Evolutionary conservation across 305 asterid species (phyloP), one percentile per base, ranked within the genome.

Genomic region (Solanum aculeatissimum): DNA sequence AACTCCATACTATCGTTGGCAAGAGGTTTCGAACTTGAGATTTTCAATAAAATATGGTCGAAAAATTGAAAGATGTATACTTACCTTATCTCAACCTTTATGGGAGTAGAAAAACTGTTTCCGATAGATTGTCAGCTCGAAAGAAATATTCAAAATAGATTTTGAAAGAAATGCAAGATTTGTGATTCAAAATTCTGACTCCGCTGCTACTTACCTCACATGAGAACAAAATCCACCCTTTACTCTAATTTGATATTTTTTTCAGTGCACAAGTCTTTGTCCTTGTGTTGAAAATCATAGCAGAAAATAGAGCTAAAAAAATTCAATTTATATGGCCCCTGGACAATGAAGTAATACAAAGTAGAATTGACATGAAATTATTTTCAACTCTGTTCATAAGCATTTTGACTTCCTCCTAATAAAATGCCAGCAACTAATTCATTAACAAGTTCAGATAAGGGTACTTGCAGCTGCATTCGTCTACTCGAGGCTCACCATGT

Each of bases 211-310:
- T 38, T 9, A 2, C 47, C 12, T 75, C 87, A 83, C 90, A 88
- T 86, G 90, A 88, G 89, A 87, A 87, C 90, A 89, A 91, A 87
- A 79, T 83, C 83, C 60, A 82, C 86, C 85, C 88, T 69, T 57
- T 19, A 14, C 45, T 53, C 74, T 29, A 23, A 12, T 25, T 84
- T 79, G 9, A 80, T 78, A 23, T 85, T 68, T 68, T 71, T 27
- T 82, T 43, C 85, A 85, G n/a, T 69, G 51, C 74, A 71, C 12
- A 9, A 0, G 19, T 74, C 10, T 86, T 90, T 83, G 66, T 85
- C 77, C 81, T 85, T 75, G 40, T 43, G 86, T 89, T 88, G 86
- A 84, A 89, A 87, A 63, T 25, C 53, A 32, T 82, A 80, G 53
- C 82, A 86, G 80, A 78, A 19, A 21, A 72, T 14, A 45, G 23